Evolutionary conservation across 2,329 filamentous ascomycete genomes (phyloP).

Genomic region (Pseudomassariella vexata): DNA sequence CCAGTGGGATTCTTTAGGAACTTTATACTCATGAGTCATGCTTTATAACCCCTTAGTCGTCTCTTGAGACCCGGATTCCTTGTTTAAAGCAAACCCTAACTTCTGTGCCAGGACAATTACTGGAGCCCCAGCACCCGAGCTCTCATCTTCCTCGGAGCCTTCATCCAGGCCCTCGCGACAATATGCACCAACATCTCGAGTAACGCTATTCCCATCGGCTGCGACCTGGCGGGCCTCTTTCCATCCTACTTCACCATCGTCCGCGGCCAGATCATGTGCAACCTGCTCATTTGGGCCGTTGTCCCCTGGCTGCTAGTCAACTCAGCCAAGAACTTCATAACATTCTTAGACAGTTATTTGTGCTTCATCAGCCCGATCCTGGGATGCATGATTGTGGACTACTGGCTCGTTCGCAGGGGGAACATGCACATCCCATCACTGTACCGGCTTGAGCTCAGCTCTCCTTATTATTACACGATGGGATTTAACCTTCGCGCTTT

Average conservation of each 20-base stretch:
- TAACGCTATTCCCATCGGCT: constrained; percentile 34
- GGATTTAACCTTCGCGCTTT: not conserved
- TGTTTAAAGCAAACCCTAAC: constrained; percentile 3
- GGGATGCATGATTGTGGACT: constrained; percentile 3
- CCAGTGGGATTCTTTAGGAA: too few relatives aligned
- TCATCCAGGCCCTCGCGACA: constrained; percentile 25
- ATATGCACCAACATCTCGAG: constrained; percentile 36
- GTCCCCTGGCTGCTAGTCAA: constrained; percentile 37
- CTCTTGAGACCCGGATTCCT: too few relatives aligned
- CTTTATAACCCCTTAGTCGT: not conserved
- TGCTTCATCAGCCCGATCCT: constrained; percentile 3
- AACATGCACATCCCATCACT: constrained; percentile 1
- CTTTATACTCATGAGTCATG: not conserved
- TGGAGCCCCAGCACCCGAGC: constrained; percentile 30
- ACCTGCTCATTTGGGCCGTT: constrained; percentile 26
- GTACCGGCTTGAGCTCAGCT: not conserved
- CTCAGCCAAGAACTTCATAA: constrained; percentile 32
- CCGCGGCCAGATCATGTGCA: constrained; percentile 33
- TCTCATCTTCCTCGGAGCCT: constrained; percentile 24
- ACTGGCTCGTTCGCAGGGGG: constrained; percentile 1
- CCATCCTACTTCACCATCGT: constrained; percentile 36
- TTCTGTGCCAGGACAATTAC: constrained; percentile 25
- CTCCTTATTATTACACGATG: not conserved
- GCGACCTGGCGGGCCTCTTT: constrained; percentile 33
- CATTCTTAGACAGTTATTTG: constrained; percentile 27